Evolutionary conservation across 2,329 filamentous ascomycete species (phyloP), one percentile per base, ranked within the genome.

Genomic region (Verticillium alfalfae): DNA sequence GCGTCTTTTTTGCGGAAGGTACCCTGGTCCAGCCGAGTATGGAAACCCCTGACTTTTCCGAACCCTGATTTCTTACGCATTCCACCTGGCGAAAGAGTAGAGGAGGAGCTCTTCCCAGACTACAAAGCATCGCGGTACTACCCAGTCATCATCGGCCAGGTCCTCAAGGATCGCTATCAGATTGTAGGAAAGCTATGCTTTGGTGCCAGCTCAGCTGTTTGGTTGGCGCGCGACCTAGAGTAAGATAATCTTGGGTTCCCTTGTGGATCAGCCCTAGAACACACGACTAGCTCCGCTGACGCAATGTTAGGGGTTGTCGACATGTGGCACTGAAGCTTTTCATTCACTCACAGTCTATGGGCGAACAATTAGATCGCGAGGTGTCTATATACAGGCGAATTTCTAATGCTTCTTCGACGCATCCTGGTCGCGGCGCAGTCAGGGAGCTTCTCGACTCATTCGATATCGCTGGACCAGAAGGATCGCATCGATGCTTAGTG

Each of bases 361-460:
- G 70, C 0, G 15, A 38, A 8, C 63, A 69, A 26, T 10, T 71
- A 5, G 67, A 73, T 4, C 49, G 76, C 16, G 79, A 81, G 66
- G 65, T 79, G 12, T 65, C 69, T 3, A 79, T 80, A n/a, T 80
- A 81, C 57, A 72, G 73, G 64, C 72, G 70, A 26, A 75, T 81
- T 2, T 69, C 71, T 22, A 57, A 36, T 58, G 63, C 57, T 10
- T 61, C 69, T 2, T 57, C 56, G 57, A 66, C 64, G 2, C 76
- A 78, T 65, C 69, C 68, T 1, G 75, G 76, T 12, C 68, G 68
- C 13, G 10, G 60, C 15, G 66, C 66, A 1, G 66, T 78, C 5
- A 71, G 76, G 59, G 61, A 64, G 4, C 65, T 78, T 0, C 69
- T 78, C 3, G 76, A 77, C 66, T 72, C 67, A 5, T 79, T 79